A percentile compares a stretch with the other conserved stretches of the same genome.
These are phyloP conservation scores for Myrica gale DNA, from an alignment of 306 rosid genomes.

Conservation along the genomic window DNA sequence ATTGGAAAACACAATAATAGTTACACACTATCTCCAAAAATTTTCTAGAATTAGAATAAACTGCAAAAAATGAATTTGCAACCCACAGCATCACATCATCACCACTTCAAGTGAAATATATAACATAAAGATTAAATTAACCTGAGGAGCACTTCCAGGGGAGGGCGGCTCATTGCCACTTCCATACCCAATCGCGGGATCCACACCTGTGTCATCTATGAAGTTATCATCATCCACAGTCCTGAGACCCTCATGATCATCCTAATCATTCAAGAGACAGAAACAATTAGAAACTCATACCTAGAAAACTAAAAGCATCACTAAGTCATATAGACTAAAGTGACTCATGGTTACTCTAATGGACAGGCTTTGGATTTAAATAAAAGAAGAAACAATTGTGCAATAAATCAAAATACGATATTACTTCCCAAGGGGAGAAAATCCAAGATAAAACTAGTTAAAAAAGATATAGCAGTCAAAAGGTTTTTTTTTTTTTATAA, in stretches of 20 bases:
- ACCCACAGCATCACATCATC: not conserved
- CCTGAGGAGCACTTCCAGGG: constrained; percentile 83
- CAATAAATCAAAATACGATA: too few relatives aligned
- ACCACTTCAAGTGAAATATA: not conserved
- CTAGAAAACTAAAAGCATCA: constrained; percentile 21
- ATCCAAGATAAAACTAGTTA: too few relatives aligned
- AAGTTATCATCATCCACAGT: constrained; percentile 88
- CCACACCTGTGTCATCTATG: constrained; percentile 91
- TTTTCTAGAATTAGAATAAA: not conserved
- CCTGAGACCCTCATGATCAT: constrained; percentile 76
- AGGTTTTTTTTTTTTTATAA: too few relatives aligned
- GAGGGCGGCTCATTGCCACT: constrained; percentile 68
- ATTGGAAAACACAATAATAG: not conserved
- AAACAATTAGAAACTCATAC: constrained; percentile 19
- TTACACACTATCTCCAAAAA: not conserved
- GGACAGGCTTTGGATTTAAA: not conserved
- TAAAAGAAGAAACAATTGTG: not conserved
- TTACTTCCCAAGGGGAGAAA: too few relatives aligned
- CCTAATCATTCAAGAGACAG: constrained; percentile 45
- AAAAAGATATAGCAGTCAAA: too few relatives aligned
- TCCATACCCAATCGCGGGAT: constrained; percentile 59
- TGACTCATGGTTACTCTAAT: too few relatives aligned
- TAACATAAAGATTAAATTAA: constrained; percentile 11
- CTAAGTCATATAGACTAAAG: not conserved
- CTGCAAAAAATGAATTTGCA: not conserved